Evolutionary conservation across 225 moss, liverwort and hornwort species (phyloP), one percentile per base, ranked within the genome.

Genomic region (Pseudisothecium myosuroides): DNA sequence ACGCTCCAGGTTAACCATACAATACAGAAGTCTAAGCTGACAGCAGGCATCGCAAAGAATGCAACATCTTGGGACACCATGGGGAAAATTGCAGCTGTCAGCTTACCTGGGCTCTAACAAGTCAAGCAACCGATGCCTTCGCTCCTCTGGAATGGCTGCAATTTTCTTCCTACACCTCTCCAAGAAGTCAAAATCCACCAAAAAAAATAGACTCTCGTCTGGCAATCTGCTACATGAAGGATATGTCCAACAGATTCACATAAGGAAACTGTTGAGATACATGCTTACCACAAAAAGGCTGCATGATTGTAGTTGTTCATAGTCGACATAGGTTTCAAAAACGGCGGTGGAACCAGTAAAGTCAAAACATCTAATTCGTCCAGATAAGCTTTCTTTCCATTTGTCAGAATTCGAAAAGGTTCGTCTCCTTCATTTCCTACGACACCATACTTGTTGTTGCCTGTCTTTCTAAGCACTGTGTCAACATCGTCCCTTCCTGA

Each of bases 91-190:
- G 88, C 58, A 62, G 50, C 28, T 80, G 36, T 52, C 47, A 77
- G 43, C 87, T 90, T 81, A 98, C 98, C 92, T 95, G 47, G 97
- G 97, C 85, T 96, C 93, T 59, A 99, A 92, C 86, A 99, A 90
- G 85, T 95, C 95, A 39, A 99, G 91, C 92, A 99, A 88, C 18
- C 96, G 95, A 85, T 97, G 99, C 84, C 96, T 95, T 61, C 99
- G 96, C 86, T 97, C 96, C 84, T 99, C 96, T 64, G 99, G 99
- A 88, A 99, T 96, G 87, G 97, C 99, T 75, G 95, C 95, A 89
- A 99, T 96, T 91, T 99, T 99, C 88, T 99, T 99, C 98, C 98
- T 98, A 89, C 92, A 91, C 50, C 55, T 60, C 86, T 62, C 86
- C 84, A 82, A 78, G 64, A 39, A 54, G 77, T 91, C 86, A 69